Conservation (phyloP, 2,329 filamentous ascomycete genomes). For the Penicillium sp. region DNA sequence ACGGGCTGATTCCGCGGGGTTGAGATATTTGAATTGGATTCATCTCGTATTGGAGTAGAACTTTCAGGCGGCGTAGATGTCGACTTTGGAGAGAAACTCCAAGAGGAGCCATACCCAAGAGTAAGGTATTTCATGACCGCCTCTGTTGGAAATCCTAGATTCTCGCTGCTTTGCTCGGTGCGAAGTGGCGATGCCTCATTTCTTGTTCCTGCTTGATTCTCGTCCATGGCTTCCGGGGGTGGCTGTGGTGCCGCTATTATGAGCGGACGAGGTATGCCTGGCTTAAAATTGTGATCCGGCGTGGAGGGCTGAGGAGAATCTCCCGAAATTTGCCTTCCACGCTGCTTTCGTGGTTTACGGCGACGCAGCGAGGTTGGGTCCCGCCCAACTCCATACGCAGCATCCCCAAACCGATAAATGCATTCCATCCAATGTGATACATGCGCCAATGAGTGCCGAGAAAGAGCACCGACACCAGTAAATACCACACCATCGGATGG, state of each 20-base stretch:
- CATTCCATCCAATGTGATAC: slow-evolving; percentile 86
- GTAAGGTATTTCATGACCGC: slow-evolving; percentile 52
- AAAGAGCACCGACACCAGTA: slow-evolving; percentile 72
- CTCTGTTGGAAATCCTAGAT: slow-evolving; percentile 41
- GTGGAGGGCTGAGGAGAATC: slow-evolving; percentile 15
- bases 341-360: slow-evolving; percentile 37
- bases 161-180: slow-evolving; percentile 27
- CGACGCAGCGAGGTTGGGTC: slow-evolving; percentile 69
- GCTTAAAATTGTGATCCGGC: slow-evolving; percentile 32
- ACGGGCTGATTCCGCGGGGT: neutral
- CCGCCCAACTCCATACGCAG: slow-evolving; percentile 80
- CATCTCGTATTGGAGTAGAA: slow-evolving; percentile 27
- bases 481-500: slow-evolving; percentile 84
- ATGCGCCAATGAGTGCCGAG: slow-evolving; percentile 67
- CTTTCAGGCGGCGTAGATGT: slow-evolving; percentile 27
- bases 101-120: slow-evolving; percentile 51
- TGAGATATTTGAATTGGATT: slow-evolving; percentile 3
- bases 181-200: slow-evolving; percentile 18
- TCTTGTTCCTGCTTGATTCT: slow-evolving; percentile 15
- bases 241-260: slow-evolving; percentile 29
- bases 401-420: slow-evolving; percentile 77
- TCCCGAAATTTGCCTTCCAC: slow-evolving; percentile 21
- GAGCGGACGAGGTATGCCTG: slow-evolving; percentile 48
- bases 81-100: slow-evolving; percentile 42
- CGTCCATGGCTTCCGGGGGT: slow-evolving; percentile 14